Base-by-base conservation (phyloP, 176 grass and related monocot genomes). In the Aegilops speltoides region DNA sequence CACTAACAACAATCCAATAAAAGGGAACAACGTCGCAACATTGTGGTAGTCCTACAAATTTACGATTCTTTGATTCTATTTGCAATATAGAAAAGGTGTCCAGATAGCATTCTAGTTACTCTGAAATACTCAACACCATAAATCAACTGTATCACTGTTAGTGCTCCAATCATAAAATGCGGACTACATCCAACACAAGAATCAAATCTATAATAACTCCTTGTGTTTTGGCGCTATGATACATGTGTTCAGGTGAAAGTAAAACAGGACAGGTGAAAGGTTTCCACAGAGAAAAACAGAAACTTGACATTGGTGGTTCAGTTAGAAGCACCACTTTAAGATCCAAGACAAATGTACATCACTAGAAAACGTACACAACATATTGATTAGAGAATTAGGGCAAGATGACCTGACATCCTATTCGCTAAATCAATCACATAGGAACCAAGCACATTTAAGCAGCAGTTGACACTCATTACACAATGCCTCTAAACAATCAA, bases 31-130 rank as follows among this genome's bases (percentile, higher is more conserved):
- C 77, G 63, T 12, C 60, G 2, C 19, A 78, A 81, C 60, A 84
- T 34, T 32, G 16, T 17, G 72, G 46, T 71, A 59, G 26, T 78
- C 20, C 40, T 34, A 29, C 72, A 0, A 65, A 67, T 32, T 68
- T 64, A 8, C 45, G 66, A 64, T 57, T 79, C 5, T 38, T 29
- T 71, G 33, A 31, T 19, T 76, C 28, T 56, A 46, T 31, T 83
- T 86, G 72, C 66, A 79, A 67, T 67, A 79, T 48, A 78, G 26
- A 28, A 24, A 52, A 45, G 34, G 78, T 14, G 45, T 37, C 54
- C 56, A 82, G 71, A 22, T 63, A 62, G 22, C 34, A 46, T 46
- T 73, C 46, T 68, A 46, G 68, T 81, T 63, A 86, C 48, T 71
- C 76, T 25, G 5, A 54, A 67, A 76, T 22, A 86, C 9, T 77